These are phyloP conservation scores for Austroboletus eburneus DNA, from an alignment of 768 basidiomycete genomes.

Conservation along the genomic window DNA sequence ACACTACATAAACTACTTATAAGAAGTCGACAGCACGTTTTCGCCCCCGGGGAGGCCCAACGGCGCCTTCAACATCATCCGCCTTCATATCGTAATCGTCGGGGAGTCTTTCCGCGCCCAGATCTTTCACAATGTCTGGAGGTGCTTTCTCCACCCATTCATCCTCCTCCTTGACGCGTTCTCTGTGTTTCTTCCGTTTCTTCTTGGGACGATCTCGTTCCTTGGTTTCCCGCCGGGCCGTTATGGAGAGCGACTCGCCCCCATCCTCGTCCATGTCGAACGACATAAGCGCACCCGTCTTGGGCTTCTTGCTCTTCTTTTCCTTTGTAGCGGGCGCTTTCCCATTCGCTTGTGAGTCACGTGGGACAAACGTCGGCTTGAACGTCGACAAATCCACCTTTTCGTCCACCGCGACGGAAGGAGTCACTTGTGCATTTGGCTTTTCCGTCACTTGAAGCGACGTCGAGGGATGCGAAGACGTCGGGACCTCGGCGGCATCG, in stretches of 20 bases:
- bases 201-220: slow-evolving; percentile 38
- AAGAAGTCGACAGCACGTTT: slow-evolving; percentile 77
- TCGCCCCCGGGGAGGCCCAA: slow-evolving; percentile 39
- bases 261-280: slow-evolving; percentile 74
- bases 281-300: slow-evolving; percentile 53
- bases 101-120: slow-evolving; percentile 18
- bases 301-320: slow-evolving; percentile 46
- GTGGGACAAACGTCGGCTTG: slow-evolving; percentile 82
- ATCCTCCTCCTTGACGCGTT: slow-evolving; percentile 38
- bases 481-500: slow-evolving; percentile 1
- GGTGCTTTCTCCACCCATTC: slow-evolving; percentile 66
- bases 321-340: slow-evolving; percentile 44
- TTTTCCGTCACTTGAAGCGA: slow-evolving; percentile 1
- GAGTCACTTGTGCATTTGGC: background rate
- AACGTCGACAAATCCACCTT: slow-evolving; percentile 65
- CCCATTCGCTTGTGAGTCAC: slow-evolving; percentile 36
- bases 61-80: slow-evolving; percentile 17
- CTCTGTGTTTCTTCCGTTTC: slow-evolving; percentile 38
- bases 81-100: slow-evolving; percentile 8
- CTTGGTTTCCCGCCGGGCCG: slow-evolving; percentile 30
- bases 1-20: too few species aligned
- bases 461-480: slow-evolving; percentile 8
- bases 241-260: slow-evolving; percentile 32
- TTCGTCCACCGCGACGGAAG: slow-evolving; percentile 2
- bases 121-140: slow-evolving; percentile 43